A percentile compares a stretch with the other conserved stretches of the same genome.
Conservation (phyloP, 768 basidiomycete species). For the Russula sp. region DNA sequence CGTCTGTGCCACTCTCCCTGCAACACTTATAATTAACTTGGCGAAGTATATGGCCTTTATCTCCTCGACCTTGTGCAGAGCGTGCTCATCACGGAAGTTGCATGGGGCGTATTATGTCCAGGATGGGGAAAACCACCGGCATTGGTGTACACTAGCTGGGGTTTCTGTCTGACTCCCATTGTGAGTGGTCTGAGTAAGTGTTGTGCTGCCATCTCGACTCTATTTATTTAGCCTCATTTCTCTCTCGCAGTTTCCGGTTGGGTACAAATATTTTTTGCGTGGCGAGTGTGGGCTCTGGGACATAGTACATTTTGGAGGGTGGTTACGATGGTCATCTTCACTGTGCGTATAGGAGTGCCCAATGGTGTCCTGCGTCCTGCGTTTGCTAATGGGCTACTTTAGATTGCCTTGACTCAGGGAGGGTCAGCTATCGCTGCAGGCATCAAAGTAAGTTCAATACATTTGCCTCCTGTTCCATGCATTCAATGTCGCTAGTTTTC, state of each 20-base stretch:
- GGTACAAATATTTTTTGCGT: constrained; percentile 9
- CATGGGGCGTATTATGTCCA: not conserved
- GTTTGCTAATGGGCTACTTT: not conserved
- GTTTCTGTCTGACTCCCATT: not conserved
- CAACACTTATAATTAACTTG: not conserved
- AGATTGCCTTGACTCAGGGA: not conserved
- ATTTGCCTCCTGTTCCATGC: too few species aligned
- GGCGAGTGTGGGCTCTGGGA: constrained; percentile 1
- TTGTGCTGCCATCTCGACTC: not conserved
- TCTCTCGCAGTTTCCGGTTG: not conserved
- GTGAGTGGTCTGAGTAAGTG: not conserved
- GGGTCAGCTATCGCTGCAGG: not conserved
- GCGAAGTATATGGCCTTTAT: constrained; percentile 8
- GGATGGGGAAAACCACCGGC: not conserved
- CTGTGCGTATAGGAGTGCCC: not conserved
- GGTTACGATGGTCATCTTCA: not conserved
- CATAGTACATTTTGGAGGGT: not conserved
- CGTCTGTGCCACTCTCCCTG: not conserved
- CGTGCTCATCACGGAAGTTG: not conserved
- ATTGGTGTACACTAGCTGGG: not conserved
- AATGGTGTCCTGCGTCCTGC: not conserved
- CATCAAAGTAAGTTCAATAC: not conserved
- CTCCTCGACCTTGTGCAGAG: not conserved
- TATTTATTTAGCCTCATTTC: too few species aligned
- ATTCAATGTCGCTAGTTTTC: not conserved